These are phyloP conservation scores for Hypsizygus marmoreus DNA, from an alignment of 768 basidiomycete genomes.

Conservation along the genomic window DNA sequence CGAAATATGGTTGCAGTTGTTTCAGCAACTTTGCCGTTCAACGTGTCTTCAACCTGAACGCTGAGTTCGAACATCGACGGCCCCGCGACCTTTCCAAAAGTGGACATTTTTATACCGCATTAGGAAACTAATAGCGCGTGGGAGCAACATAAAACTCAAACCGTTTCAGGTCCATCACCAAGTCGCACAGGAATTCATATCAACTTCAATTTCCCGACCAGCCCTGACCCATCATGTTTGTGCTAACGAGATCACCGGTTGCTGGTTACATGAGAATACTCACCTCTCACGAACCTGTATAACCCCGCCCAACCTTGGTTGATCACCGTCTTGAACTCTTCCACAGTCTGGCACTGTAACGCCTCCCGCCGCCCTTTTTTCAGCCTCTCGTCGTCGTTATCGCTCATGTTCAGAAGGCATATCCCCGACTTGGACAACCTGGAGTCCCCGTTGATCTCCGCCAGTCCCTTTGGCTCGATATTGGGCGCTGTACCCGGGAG, in stretches of 20 bases:
- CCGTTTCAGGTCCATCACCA: conserved; percentile 18
- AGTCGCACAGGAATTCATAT: conserved; percentile 3
- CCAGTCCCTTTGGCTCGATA: conserved; percentile 28
- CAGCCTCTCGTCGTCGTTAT: conserved; percentile 8
- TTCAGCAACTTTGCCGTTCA: not conserved
- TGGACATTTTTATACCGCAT: conserved; percentile 1
- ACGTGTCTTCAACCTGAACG: too few relatives aligned
- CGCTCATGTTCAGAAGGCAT: conserved; percentile 32
- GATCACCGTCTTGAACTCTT: conserved; percentile 1
- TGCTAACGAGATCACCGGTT: conserved; percentile 5
- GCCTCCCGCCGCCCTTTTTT: conserved; percentile 12
- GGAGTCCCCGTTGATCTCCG: conserved; percentile 39
- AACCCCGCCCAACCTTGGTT: conserved; percentile 2
- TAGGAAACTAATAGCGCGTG: conserved; percentile 6
- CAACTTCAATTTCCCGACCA: not conserved
- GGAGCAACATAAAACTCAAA: not conserved
- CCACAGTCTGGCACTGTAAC: conserved; percentile 32
- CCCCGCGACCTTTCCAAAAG: not conserved
- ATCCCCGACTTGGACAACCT: conserved; percentile 39
- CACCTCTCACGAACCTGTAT: too few relatives aligned
- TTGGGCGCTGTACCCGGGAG: conserved; percentile 35
- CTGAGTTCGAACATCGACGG: too few relatives aligned
- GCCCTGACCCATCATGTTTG: conserved; percentile 2
- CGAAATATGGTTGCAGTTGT: too few relatives aligned
- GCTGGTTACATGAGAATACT: conserved; percentile 10